Percentiles rank a stretch among this genome's conserved stretches.
phyloP scores from a whole-genome alignment of 345 rosid species.

The Combretum micranthum region DNA sequence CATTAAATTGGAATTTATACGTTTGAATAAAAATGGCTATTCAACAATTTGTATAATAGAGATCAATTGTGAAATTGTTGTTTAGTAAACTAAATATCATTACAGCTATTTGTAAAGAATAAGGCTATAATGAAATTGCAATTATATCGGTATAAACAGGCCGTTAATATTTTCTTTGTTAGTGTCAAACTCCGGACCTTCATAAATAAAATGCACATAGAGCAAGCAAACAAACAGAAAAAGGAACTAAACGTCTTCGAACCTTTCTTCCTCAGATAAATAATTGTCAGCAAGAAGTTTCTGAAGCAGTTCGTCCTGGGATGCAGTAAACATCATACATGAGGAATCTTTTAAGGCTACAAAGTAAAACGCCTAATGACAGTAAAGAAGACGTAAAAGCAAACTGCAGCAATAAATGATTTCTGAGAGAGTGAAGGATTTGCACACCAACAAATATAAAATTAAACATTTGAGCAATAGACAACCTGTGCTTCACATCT shows the following conservation, averaged over 20 bases:
- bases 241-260: neutral
- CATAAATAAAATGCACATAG: neutral
- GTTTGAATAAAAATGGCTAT: too few relatives aligned
- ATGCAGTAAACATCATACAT: constrained; percentile 11
- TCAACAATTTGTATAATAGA: too few relatives aligned
- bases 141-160: too few relatives aligned
- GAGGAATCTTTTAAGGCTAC: neutral
- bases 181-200: too few relatives aligned
- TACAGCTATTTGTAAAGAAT: too few relatives aligned
- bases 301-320: constrained; percentile 79
- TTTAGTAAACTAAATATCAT: too few relatives aligned
- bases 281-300: constrained; percentile 58
- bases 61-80: too few relatives aligned
- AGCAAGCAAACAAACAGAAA: neutral
- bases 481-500: constrained; percentile 90
- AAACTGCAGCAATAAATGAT: too few relatives aligned
- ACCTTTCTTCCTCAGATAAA: constrained; percentile 76
- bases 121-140: too few relatives aligned
- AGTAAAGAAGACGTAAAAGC: neutral
- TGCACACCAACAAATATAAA: neutral
- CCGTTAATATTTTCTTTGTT: too few relatives aligned
- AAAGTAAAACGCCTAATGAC: neutral
- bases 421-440: neutral
- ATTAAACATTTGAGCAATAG: neutral
- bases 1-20: too few relatives aligned